Evolutionary conservation across 2,329 filamentous ascomycete genomes (phyloP).

Genomic region (Penicillium vulpinum): DNA sequence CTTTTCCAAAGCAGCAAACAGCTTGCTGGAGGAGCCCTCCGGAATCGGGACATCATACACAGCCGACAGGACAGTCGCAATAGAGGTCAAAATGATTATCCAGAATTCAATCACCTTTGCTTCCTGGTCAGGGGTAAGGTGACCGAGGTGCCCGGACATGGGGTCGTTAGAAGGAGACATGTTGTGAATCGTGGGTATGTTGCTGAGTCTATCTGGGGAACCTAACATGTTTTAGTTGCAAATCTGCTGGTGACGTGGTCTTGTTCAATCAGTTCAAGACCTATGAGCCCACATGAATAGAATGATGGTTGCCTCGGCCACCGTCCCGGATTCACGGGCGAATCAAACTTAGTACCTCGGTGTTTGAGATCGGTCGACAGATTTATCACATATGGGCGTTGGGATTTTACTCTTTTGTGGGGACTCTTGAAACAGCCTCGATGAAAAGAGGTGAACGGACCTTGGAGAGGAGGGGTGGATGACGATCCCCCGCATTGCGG

Average conservation of each 20-base stretch:
- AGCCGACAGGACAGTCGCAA: constrained; percentile 20
- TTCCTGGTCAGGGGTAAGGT: constrained; percentile 79
- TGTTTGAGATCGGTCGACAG: not conserved
- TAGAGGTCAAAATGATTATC: constrained; percentile 49
- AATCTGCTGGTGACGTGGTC: not conserved
- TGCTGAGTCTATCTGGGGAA: not conserved
- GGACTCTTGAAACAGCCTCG: not conserved
- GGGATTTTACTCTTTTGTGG: not conserved
- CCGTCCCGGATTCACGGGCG: not conserved
- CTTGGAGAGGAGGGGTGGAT: not conserved
- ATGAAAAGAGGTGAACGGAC: not conserved
- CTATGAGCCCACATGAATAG: constrained; percentile 2
- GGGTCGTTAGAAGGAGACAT: constrained; percentile 42
- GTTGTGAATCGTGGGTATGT: not conserved
- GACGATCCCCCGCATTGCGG: constrained; percentile 8
- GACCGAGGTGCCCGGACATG: constrained; percentile 57
- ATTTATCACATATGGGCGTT: not conserved
- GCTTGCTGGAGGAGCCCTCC: constrained; percentile 17
- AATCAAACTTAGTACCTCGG: constrained; percentile 5
- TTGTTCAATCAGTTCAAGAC: not conserved
- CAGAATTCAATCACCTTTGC: constrained; percentile 83
- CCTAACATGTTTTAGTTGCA: not conserved
- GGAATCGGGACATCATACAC: constrained; percentile 39
- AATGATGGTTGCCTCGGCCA: not conserved
- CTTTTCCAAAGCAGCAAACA: constrained; percentile 22